Evolutionary conservation across 83 land plant species (phyloP).

Genomic region (Larix sibirica): DNA sequence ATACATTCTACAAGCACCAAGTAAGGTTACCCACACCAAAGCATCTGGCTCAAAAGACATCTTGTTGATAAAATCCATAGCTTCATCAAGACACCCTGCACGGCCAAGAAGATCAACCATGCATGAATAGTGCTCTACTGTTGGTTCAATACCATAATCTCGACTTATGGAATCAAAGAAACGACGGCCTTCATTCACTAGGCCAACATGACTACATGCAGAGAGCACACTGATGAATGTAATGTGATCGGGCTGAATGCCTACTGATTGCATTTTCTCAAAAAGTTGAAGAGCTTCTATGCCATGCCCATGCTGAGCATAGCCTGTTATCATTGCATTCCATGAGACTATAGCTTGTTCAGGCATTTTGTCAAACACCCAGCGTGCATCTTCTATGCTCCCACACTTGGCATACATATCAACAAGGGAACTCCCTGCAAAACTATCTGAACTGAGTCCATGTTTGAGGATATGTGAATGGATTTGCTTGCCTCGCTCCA

Average conservation of each 20-base stretch:
- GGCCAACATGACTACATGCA: neutral
- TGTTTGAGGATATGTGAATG: neutral
- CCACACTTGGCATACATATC: slow-evolving; percentile 4
- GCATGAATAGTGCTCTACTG: neutral
- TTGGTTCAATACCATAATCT: neutral
- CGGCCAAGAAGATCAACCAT: slow-evolving; percentile 8
- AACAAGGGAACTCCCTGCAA: neutral
- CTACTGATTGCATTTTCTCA: neutral
- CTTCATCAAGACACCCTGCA: neutral
- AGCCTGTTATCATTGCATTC: neutral
- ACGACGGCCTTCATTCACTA: neutral
- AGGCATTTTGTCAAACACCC: neutral
- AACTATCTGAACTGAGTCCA: neutral
- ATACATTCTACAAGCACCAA: neutral
- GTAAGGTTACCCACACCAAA: neutral
- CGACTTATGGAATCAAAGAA: neutral
- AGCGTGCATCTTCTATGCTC: neutral
- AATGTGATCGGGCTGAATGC: neutral
- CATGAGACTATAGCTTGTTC: neutral
- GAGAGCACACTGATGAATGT: neutral
- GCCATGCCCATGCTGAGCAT: slow-evolving; percentile 6
- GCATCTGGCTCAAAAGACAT: neutral
- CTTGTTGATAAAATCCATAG: neutral
- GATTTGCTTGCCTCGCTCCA: neutral
- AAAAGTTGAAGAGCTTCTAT: neutral